phyloP scores from a whole-genome alignment of 2,329 filamentous ascomycete species.

The Nigrograna mackinnonii region DNA sequence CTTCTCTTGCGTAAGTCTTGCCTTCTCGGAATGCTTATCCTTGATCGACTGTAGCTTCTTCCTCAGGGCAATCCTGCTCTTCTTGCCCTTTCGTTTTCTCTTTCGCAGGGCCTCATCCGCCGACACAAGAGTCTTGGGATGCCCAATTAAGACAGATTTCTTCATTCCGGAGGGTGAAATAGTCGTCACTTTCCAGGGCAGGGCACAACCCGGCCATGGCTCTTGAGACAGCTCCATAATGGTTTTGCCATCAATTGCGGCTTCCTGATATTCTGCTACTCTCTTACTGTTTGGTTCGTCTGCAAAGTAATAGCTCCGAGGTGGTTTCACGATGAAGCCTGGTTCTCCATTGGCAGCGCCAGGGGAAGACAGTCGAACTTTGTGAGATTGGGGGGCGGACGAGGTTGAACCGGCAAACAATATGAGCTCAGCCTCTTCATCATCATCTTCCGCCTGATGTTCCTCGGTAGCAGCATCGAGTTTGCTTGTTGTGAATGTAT shows the following conservation, averaged over 20 bases:
- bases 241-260: slow-evolving; percentile 30
- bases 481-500: slow-evolving; percentile 22
- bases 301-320: slow-evolving; percentile 39
- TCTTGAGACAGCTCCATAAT: slow-evolving; percentile 29
- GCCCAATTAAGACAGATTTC: slow-evolving; percentile 32
- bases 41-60: slow-evolving; percentile 32
- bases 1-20: slow-evolving; percentile 31
- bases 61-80: slow-evolving; percentile 35
- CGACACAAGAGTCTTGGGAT: slow-evolving; percentile 21
- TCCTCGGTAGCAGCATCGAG: slow-evolving; percentile 5
- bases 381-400: slow-evolving; percentile 23
- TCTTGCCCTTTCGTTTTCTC: slow-evolving; percentile 37
- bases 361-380: slow-evolving; percentile 37
- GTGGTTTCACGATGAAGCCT: slow-evolving; percentile 31
- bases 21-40: slow-evolving; percentile 25
- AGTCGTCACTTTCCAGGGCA: slow-evolving; percentile 39
- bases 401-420: slow-evolving; percentile 34
- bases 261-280: slow-evolving; percentile 21
- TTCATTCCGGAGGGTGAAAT: slow-evolving; percentile 32
- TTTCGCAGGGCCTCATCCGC: slow-evolving; percentile 26
- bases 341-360: slow-evolving; percentile 23
- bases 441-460: slow-evolving; percentile 13
- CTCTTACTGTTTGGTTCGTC: slow-evolving; percentile 26
- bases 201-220: slow-evolving; percentile 37
- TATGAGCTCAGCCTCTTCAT: slow-evolving; percentile 36